These are phyloP conservation scores for Climacium dendroides DNA, from an alignment of 225 moss, liverwort and hornwort species.

Conservation along the genomic window DNA sequence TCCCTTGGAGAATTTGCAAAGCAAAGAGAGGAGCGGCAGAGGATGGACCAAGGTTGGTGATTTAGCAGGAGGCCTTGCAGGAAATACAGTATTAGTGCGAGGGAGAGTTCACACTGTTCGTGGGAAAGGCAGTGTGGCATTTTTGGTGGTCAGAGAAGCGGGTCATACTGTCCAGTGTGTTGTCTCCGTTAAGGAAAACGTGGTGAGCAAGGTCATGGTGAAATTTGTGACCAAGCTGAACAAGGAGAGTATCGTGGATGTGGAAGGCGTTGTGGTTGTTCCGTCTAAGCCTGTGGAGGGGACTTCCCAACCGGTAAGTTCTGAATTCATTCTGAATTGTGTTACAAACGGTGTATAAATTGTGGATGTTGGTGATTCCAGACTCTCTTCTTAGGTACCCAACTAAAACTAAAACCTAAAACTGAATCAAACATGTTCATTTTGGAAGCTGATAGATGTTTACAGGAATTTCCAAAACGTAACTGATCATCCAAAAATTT, in stretches of 20 bases:
- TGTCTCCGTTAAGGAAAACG: slow-evolving; percentile 24
- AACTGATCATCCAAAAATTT: background rate
- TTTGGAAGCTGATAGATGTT: background rate
- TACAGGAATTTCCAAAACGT: background rate
- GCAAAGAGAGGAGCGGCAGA: slow-evolving; percentile 36
- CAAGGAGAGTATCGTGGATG: slow-evolving; percentile 79
- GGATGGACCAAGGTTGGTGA: slow-evolving; percentile 46
- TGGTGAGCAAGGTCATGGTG: slow-evolving; percentile 74
- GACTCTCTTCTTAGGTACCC: background rate
- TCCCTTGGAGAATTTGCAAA: slow-evolving; percentile 43
- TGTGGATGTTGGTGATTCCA: background rate
- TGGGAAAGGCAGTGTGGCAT: slow-evolving; percentile 50
- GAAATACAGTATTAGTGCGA: slow-evolving; percentile 50
- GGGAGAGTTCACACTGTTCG: slow-evolving; percentile 72
- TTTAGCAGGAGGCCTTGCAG: slow-evolving; percentile 11
- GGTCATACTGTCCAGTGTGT: slow-evolving; percentile 81
- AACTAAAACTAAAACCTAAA: background rate
- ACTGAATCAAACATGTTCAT: background rate
- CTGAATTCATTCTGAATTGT: background rate
- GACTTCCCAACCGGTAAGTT: slow-evolving; percentile 51
- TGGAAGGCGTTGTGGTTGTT: slow-evolving; percentile 58
- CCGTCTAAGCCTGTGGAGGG: slow-evolving; percentile 47
- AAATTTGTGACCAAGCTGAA: slow-evolving; percentile 59
- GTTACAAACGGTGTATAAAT: background rate
- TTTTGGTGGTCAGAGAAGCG: slow-evolving; percentile 58